A percentile compares a stretch with the other conserved stretches of the same genome.
phyloP scores from a whole-genome alignment of 768 basidiomycete genomes.

The Suillus weaverae region DNA sequence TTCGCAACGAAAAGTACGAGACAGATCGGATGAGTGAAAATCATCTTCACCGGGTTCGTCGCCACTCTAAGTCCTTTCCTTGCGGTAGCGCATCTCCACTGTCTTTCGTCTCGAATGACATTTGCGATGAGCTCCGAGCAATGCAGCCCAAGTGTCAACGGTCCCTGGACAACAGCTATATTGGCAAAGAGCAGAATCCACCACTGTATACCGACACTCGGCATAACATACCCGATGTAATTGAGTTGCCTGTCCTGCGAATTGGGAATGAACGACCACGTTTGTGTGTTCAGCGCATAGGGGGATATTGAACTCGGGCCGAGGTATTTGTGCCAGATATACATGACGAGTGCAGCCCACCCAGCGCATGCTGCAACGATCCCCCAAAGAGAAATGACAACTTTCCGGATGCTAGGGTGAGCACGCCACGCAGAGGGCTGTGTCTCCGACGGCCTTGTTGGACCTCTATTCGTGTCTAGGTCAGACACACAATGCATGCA shows the following conservation, averaged over 20 bases:
- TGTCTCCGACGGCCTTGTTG: conserved; percentile 13
- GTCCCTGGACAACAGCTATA: conserved; percentile 28
- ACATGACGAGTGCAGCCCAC: conserved; percentile 23
- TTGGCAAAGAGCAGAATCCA: conserved; percentile 28
- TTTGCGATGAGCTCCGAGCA: conserved; percentile 30
- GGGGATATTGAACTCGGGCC: too few relatives aligned
- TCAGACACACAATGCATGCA: conserved; percentile 30
- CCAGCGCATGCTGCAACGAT: conserved; percentile 20
- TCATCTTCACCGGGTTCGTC: conserved; percentile 21
- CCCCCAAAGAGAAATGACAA: conserved; percentile 24
- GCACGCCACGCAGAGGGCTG: conserved; percentile 32
- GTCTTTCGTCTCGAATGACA: conserved; percentile 28
- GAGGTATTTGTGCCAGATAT: background rate
- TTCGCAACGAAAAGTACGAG: conserved; percentile 20
- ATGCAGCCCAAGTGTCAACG: conserved; percentile 29
- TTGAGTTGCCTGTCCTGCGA: conserved; percentile 8
- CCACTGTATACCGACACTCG: conserved; percentile 17
- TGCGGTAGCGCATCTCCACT: conserved; percentile 26
- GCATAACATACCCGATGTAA: conserved; percentile 19
- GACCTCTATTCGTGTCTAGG: conserved; percentile 2
- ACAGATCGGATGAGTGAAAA: conserved; percentile 23
- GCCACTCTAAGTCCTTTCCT: conserved; percentile 17
- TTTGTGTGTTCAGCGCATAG: background rate
- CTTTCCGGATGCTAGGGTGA: conserved; percentile 24
- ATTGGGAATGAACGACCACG: conserved; percentile 30